Evolutionary conservation across 768 basidiomycete species (phyloP).

Genomic region (Pleurotus giganteus): DNA sequence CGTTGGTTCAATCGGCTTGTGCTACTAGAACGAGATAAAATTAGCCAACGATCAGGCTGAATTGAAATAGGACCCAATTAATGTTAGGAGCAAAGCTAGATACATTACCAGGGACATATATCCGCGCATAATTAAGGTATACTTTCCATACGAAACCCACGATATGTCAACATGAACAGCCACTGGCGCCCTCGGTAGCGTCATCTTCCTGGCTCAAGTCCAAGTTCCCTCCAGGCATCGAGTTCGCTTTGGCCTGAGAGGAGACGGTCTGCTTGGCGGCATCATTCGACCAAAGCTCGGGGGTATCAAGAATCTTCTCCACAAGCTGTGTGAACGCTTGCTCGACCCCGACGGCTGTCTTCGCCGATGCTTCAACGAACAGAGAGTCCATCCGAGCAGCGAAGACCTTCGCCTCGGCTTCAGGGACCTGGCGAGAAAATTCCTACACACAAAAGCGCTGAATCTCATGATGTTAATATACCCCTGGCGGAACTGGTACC

Average conservation of each 20-base stretch:
- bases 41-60: too few species aligned
- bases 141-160: neutral
- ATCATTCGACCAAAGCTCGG: conserved; percentile 63
- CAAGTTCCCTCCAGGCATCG: conserved; percentile 2
- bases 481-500: conserved; percentile 31
- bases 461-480: neutral
- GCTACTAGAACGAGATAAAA: too few species aligned
- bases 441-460: conserved; percentile 54
- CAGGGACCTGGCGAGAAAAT: conserved; percentile 84
- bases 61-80: too few species aligned
- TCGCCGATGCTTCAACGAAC: conserved; percentile 92
- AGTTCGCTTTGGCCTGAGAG: neutral
- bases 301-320: conserved; percentile 77
- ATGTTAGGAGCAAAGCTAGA: neutral
- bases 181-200: neutral
- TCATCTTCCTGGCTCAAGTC: conserved; percentile 5
- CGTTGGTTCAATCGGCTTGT: too few species aligned
- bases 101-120: neutral
- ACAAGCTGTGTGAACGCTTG: conserved; percentile 78
- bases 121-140: neutral
- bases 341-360: conserved; percentile 81
- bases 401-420: conserved; percentile 74
- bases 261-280: neutral
- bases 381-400: conserved; percentile 79
- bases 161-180: neutral